A percentile compares a stretch with the other conserved stretches of the same genome.
phyloP scores from a whole-genome alignment of 305 asterid species.

The Fraxinus velutina region DNA sequence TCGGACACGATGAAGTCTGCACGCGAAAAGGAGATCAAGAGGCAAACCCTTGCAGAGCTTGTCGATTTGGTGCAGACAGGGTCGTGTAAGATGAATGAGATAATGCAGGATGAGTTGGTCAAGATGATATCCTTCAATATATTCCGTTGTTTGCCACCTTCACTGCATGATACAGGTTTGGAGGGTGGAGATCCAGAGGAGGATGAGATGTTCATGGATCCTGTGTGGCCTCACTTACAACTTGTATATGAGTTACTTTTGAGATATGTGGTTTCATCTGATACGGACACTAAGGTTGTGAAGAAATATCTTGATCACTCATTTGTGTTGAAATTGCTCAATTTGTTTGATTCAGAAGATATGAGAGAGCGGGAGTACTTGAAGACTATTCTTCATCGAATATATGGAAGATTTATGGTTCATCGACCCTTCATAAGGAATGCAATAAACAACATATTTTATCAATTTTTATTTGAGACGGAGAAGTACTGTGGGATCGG shows the following conservation, averaged over 20 bases:
- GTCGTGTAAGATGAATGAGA: slow-evolving; percentile 73
- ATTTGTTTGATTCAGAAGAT: slow-evolving; percentile 77
- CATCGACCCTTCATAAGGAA: slow-evolving; percentile 83
- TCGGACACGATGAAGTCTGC: slow-evolving; percentile 62
- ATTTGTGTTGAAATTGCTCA: slow-evolving; percentile 59
- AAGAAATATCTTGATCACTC: slow-evolving; percentile 75
- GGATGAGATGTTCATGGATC: slow-evolving; percentile 74
- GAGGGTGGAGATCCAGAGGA: slow-evolving; percentile 69
- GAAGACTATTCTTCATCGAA: slow-evolving; percentile 77
- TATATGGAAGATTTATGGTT: slow-evolving; percentile 88
- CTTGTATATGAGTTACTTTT: slow-evolving; percentile 67
- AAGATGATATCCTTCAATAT: slow-evolving; percentile 70
- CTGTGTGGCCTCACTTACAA: slow-evolving; percentile 87
- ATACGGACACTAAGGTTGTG: slow-evolving; percentile 65
- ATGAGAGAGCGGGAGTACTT: slow-evolving; percentile 81
- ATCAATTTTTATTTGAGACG: slow-evolving; percentile 69
- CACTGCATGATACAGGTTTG: slow-evolving; percentile 44
- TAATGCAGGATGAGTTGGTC: slow-evolving; percentile 79
- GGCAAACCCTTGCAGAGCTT: slow-evolving; percentile 73
- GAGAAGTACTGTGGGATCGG: slow-evolving; percentile 69
- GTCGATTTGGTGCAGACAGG: slow-evolving; percentile 68
- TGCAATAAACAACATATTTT: slow-evolving; percentile 61
- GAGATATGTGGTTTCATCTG: slow-evolving; percentile 60
- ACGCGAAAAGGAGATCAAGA: slow-evolving; percentile 84
- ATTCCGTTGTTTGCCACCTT: slow-evolving; percentile 71